Percentiles rank a stretch among this genome's conserved stretches.
phyloP scores from a whole-genome alignment of 345 rosid genomes.

The Limnanthes douglasii region DNA sequence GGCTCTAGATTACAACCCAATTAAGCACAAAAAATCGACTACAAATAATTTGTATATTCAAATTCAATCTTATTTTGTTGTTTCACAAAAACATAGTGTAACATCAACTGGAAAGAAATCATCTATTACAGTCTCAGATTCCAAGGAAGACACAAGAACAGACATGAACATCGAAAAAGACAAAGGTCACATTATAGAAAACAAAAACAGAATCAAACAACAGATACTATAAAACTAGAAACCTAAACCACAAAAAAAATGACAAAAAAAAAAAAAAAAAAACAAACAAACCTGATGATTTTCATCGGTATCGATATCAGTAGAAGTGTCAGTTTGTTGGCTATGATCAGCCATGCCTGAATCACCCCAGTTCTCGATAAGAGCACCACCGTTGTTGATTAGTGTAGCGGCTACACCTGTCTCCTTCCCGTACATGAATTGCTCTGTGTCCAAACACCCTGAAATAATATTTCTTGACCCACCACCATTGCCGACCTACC shows the following conservation, averaged over 20 bases:
- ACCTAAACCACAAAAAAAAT: too few species aligned
- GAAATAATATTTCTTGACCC: constrained; percentile 23
- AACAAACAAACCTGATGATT: constrained; percentile 51
- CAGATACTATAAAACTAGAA: constrained; percentile 8
- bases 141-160: too few species aligned
- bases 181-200: constrained; percentile 11
- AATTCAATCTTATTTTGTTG: too few species aligned
- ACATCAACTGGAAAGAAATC: too few species aligned
- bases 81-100: too few species aligned
- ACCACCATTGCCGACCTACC: constrained; percentile 13
- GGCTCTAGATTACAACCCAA: too few species aligned
- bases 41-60: too few species aligned
- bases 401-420: constrained; percentile 24
- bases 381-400: constrained; percentile 33
- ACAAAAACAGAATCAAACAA: constrained; percentile 9
- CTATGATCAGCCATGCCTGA: constrained; percentile 62
- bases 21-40: too few species aligned
- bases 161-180: too few species aligned
- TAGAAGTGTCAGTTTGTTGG: constrained; percentile 94
- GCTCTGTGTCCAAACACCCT: constrained; percentile 56
- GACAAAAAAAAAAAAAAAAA: constrained; percentile 12
- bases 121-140: too few species aligned
- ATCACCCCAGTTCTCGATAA: constrained; percentile 75
- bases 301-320: constrained; percentile 82
- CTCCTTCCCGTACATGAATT: constrained; percentile 36